Base-by-base conservation (phyloP, 2,329 filamentous ascomycete genomes). In the Aureobasidium sp. region DNA sequence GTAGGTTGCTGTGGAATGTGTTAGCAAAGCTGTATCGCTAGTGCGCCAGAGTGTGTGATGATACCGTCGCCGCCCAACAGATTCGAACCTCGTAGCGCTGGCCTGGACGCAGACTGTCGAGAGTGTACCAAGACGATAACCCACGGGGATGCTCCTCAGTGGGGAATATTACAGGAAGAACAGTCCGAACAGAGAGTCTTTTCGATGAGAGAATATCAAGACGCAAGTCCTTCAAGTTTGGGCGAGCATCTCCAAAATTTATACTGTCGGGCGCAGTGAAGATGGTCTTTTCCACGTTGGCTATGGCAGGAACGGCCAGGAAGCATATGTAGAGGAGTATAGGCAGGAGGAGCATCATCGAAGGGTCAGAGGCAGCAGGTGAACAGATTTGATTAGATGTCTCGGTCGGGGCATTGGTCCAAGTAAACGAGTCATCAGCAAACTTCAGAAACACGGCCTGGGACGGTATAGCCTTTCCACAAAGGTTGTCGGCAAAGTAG, bases 31-130 rank as follows among this genome's bases (percentile, higher is more conserved):
- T 35, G 33, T 33, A 27, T 15, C 11, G 27, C n/a, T 45, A 47
- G 13, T 10, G 25, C 45, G 46, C 19, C 42, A 25, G 17, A 27
- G 21, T 23, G 29, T 27, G 43, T n/a, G 5, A 33, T 80, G 88
- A 74, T 81, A 96, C 93, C 63, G 87, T 94, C 42, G 94, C 94
- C 62, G 90, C 81, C 92, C 93, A 99, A 76, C 93, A 97, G 62
- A 96, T 80, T 59, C 94, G 85, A 51, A 95, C 82, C 77, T 99
- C 94, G 78, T 97, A 96, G 65, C 91, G 83, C 69, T 87, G 86
- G 11, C 84, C 83, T 37, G 84, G 81, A n/a, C 75, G 79, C 59
- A 99, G 78, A 35, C 80, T 76, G 60, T 88, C 82, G 6, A 99
- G 81, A 8, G 93, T 75, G 66, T 91, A 82, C 94, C 94, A 97